phyloP scores from a whole-genome alignment of 164 flowering plant species.

The Protea cynaroides region DNA sequence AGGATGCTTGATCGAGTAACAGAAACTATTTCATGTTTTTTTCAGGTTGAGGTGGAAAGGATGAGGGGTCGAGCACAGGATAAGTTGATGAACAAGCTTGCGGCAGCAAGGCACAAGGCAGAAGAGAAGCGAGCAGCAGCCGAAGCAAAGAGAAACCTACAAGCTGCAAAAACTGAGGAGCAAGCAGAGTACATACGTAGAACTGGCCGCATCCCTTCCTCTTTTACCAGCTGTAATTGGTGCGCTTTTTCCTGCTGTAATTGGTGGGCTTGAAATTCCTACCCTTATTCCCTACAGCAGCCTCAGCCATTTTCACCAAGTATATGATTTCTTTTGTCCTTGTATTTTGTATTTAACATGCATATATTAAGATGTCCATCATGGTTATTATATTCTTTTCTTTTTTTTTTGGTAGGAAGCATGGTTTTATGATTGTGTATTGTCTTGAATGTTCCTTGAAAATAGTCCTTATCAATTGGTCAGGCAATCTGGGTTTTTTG shows the following conservation, averaged over 20 bases:
- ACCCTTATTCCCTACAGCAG: background rate
- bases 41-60: constrained; percentile 75
- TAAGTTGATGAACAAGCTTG: constrained; percentile 65
- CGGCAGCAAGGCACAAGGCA: constrained; percentile 60
- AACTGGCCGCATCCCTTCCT: constrained; percentile 68
- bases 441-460: no score
- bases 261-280: constrained; percentile 45
- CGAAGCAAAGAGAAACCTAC: constrained; percentile 55
- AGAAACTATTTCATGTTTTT: background rate
- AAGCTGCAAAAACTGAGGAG: constrained; percentile 64
- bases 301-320: background rate
- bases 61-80: constrained; percentile 64
- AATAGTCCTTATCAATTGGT: no score
- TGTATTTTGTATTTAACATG: constrained; percentile 3
- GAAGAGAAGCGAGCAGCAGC: constrained; percentile 75
- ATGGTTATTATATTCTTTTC: no score
- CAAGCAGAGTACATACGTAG: constrained; percentile 75
- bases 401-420: no score
- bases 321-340: background rate
- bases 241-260: constrained; percentile 45
- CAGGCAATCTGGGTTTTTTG: no score
- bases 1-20: no score
- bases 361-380: background rate
- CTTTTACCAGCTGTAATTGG: constrained; percentile 46
- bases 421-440: no score